Percentiles rank a stretch among this genome's conserved stretches.
These are phyloP conservation scores for Omphalea diandra DNA, from an alignment of 441 rosid genomes.

Conservation along the genomic window DNA sequence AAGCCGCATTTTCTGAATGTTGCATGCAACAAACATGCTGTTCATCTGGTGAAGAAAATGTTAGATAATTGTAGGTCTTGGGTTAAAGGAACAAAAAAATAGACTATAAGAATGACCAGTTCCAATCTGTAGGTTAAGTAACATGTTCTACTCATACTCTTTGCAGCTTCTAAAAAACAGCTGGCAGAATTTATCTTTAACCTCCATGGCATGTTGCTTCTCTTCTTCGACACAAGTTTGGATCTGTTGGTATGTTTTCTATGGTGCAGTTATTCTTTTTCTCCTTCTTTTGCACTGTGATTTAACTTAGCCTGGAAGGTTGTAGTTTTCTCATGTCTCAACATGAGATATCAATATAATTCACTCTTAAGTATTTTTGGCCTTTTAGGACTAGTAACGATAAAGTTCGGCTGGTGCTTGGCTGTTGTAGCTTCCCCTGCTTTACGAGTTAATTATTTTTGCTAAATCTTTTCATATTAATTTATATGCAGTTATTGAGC, in stretches of 20 bases:
- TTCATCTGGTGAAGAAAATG: slow-evolving; percentile 81
- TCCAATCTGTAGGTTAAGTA: slow-evolving; percentile 3
- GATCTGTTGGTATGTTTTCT: slow-evolving; percentile 74
- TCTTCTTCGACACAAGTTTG: slow-evolving; percentile 89
- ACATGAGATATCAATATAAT: not conserved
- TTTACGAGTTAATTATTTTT: no score
- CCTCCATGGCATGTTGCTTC: slow-evolving; percentile 73
- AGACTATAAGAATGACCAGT: slow-evolving; percentile 4
- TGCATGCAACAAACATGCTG: slow-evolving; percentile 61
- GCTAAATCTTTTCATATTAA: not conserved
- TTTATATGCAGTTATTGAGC: slow-evolving; percentile 61
- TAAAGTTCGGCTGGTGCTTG: not conserved
- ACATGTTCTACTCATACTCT: slow-evolving; percentile 5
- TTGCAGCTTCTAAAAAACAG: slow-evolving; percentile 80
- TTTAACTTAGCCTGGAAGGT: no score
- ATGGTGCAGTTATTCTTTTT: not conserved
- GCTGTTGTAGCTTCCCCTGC: slow-evolving; percentile 3
- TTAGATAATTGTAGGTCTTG: slow-evolving; percentile 66
- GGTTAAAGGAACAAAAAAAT: slow-evolving; percentile 11
- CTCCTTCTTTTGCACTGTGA: no score
- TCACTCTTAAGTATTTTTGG: not conserved
- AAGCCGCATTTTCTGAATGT: slow-evolving; percentile 74
- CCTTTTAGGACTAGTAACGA: not conserved
- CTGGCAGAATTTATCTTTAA: slow-evolving; percentile 63
- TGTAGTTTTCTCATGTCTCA: no score